phyloP scores from a whole-genome alignment of 768 basidiomycete species.

The Agaricus sinodeliciosus region DNA sequence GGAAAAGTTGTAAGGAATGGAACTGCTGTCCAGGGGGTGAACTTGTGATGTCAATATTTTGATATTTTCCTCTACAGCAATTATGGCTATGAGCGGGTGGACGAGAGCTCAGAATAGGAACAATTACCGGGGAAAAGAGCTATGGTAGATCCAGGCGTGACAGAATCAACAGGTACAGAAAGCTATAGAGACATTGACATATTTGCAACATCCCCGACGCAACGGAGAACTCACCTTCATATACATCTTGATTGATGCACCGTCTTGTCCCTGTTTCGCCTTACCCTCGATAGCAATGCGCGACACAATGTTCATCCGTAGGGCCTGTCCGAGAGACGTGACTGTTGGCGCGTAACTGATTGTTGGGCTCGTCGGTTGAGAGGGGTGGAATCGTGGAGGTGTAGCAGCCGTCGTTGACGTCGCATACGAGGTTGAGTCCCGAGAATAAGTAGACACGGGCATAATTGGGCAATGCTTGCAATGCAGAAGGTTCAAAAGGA shows the following conservation, averaged over 20 bases:
- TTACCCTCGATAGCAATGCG: slow-evolving; percentile 72
- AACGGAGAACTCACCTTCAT: slow-evolving; percentile 50
- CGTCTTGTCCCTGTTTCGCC: slow-evolving; percentile 58
- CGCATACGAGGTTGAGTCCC: slow-evolving; percentile 2
- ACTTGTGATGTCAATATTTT: slow-evolving; percentile 69
- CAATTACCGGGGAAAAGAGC: slow-evolving; percentile 63
- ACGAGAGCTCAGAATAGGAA: neutral
- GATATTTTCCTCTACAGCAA: slow-evolving; percentile 63
- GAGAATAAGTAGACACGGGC: slow-evolving; percentile 14
- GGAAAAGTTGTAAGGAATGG: slow-evolving; percentile 72
- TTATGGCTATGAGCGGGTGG: neutral
- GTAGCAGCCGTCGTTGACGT: slow-evolving; percentile 10
- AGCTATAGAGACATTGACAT: slow-evolving; percentile 32
- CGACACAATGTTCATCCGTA: slow-evolving; percentile 62
- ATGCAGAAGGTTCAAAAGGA: neutral
- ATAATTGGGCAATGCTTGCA: neutral
- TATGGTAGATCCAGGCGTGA: slow-evolving; percentile 61
- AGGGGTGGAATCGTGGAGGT: slow-evolving; percentile 17
- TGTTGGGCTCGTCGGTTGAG: slow-evolving; percentile 18
- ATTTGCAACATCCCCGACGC: neutral
- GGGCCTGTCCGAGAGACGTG: slow-evolving; percentile 33
- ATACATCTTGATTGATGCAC: slow-evolving; percentile 66
- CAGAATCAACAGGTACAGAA: slow-evolving; percentile 57
- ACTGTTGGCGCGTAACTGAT: slow-evolving; percentile 41
- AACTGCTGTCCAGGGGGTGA: slow-evolving; percentile 68